These are phyloP conservation scores for Suillus fuscotomentosus DNA, from an alignment of 768 basidiomycete genomes.

Conservation along the genomic window DNA sequence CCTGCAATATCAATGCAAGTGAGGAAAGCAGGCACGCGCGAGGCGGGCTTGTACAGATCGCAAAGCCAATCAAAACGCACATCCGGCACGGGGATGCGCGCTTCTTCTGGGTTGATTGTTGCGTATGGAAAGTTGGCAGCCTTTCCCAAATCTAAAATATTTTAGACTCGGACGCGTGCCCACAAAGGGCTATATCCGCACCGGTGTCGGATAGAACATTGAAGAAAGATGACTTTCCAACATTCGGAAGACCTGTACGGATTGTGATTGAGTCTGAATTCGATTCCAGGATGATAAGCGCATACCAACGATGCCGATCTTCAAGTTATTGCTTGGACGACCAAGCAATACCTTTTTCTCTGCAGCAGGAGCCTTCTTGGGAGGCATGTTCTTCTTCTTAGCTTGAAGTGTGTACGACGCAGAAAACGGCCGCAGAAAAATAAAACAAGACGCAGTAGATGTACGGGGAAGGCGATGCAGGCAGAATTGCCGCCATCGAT, in stretches of 20 bases:
- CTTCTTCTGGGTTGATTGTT: constrained; percentile 92
- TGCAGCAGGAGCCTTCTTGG: constrained; percentile 73
- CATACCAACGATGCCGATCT: constrained; percentile 98
- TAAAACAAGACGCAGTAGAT: constrained; percentile 8
- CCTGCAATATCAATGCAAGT: constrained; percentile 99
- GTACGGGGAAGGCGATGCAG: constrained; percentile 16
- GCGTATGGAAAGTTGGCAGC: constrained; percentile 98
- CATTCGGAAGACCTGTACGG: constrained; percentile 81
- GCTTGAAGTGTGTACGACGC: constrained; percentile 34
- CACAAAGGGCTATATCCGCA: constrained; percentile 31
- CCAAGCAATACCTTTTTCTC: constrained; percentile 91
- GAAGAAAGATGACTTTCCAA: constrained; percentile 99
- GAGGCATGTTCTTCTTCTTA: constrained; percentile 84
- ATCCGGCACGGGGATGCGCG: constrained; percentile 95
- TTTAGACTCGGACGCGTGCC: constrained; percentile 7
- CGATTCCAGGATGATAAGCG: constrained; percentile 23
- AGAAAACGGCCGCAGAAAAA: constrained; percentile 32
- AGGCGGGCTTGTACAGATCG: constrained; percentile 84
- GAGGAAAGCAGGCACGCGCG: constrained; percentile 88
- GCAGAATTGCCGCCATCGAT: constrained; percentile 16
- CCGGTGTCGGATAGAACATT: constrained; percentile 92
- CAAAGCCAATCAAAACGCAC: constrained; percentile 93
- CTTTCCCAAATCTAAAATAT: constrained; percentile 73
- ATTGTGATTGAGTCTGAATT: constrained; percentile 6
- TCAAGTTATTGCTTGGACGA: constrained; percentile 93